A percentile compares a stretch with the other conserved stretches of the same genome.
Conservation (phyloP, 78 protist species). For the Speleostelium caveatum region DNA sequence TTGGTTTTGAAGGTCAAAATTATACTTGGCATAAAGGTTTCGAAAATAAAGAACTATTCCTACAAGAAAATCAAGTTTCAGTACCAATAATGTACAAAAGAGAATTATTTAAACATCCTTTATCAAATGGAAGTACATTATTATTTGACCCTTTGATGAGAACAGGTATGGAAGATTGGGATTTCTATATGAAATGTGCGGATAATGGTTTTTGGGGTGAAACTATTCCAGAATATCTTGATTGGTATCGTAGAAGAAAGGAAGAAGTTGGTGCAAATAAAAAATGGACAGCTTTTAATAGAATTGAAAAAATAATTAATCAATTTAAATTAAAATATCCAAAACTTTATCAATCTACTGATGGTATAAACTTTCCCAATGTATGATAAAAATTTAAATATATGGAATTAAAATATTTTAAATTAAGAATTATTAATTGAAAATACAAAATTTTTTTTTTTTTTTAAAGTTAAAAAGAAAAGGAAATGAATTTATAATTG, state of each 20-base stretch:
- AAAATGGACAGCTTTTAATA: conserved; percentile 16
- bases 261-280: background rate
- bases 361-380: too few relatives aligned
- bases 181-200: conserved; percentile 45
- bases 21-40: conserved; percentile 62
- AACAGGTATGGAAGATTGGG: conserved; percentile 77
- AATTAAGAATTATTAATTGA: too few relatives aligned
- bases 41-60: conserved; percentile 3
- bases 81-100: conserved; percentile 23
- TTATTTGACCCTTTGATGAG: conserved; percentile 14
- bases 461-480: background rate
- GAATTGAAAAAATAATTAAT: background rate
- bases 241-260: conserved; percentile 70
- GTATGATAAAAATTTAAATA: too few relatives aligned
- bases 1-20: conserved; percentile 32
- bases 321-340: conserved; percentile 48
- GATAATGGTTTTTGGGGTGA: conserved; percentile 61
- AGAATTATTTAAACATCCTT: background rate
- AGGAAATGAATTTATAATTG: background rate
- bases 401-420: too few relatives aligned
- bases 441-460: too few relatives aligned
- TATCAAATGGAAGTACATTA: background rate
- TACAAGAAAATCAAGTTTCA: conserved; percentile 48
- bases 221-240: conserved; percentile 58
- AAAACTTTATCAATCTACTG: conserved; percentile 8